These are phyloP conservation scores for Gossypium schwendimanii DNA, from an alignment of 441 rosid species.

Conservation along the genomic window DNA sequence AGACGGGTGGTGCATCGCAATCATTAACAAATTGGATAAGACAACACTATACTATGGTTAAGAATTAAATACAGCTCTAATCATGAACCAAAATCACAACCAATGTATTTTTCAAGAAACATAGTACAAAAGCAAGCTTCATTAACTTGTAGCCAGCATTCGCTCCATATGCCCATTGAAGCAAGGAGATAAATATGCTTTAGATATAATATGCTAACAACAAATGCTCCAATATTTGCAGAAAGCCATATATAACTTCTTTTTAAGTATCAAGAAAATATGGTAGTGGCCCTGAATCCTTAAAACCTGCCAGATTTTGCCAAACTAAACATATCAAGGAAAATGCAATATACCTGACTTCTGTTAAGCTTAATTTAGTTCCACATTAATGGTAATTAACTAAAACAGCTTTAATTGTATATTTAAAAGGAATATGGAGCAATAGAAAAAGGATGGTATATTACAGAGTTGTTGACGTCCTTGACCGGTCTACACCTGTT, in stretches of 20 bases:
- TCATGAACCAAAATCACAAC: background rate
- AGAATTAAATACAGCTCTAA: background rate
- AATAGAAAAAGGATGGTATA: conserved; percentile 8
- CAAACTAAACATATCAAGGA: background rate
- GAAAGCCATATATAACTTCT: background rate
- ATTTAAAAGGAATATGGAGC: background rate
- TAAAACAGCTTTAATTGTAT: background rate
- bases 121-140: background rate
- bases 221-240: background rate
- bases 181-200: background rate
- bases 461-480: conserved; percentile 91
- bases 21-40: background rate
- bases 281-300: background rate
- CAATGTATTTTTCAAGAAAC: background rate
- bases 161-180: background rate
- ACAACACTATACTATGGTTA: background rate
- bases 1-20: background rate
- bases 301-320: background rate
- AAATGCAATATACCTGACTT: background rate
- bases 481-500: conserved; percentile 86
- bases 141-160: background rate
- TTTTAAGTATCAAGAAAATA: background rate
- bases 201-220: background rate
- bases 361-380: background rate
- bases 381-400: background rate